Conservation (phyloP, 129 eudicot genomes). For the Chrysanthemum lavandulifolium region DNA sequence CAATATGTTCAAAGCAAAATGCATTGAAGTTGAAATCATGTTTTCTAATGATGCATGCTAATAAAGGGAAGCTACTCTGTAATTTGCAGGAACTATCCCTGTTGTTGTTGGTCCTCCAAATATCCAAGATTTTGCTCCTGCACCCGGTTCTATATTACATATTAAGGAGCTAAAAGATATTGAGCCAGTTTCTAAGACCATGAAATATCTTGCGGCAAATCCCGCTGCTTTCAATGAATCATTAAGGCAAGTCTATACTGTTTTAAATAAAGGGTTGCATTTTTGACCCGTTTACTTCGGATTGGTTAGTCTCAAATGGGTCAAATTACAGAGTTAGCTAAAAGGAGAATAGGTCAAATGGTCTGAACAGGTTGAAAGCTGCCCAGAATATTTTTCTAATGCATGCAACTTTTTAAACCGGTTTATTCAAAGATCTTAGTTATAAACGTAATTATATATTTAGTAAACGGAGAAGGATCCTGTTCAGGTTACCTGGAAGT, state of each 20-base stretch:
- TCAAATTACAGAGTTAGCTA: neutral
- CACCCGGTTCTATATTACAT: constrained; percentile 70
- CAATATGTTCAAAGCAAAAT: neutral
- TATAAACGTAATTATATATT: too few species aligned
- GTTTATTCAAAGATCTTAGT: too few species aligned
- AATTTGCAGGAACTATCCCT: constrained; percentile 71
- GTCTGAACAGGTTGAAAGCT: neutral
- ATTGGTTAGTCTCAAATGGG: neutral
- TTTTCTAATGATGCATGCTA: constrained; percentile 6
- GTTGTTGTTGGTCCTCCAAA: constrained; percentile 97
- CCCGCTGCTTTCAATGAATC: constrained; percentile 73
- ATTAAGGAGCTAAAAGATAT: constrained; percentile 73
- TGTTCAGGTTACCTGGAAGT: too few species aligned
- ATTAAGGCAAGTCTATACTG: constrained; percentile 45
- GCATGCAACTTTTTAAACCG: too few species aligned
- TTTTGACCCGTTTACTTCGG: neutral
- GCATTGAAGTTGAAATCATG: neutral
- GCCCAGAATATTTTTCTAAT: too few species aligned
- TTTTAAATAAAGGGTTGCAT: neutral
- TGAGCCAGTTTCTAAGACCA: constrained; percentile 58
- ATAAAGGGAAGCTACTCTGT: constrained; percentile 7
- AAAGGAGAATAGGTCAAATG: neutral
- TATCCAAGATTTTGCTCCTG: constrained; percentile 93
- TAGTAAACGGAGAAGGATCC: too few species aligned
- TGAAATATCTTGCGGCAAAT: constrained; percentile 81